Conservation (phyloP, 805 yeast species). For the Limtongia smithiae region DNA sequence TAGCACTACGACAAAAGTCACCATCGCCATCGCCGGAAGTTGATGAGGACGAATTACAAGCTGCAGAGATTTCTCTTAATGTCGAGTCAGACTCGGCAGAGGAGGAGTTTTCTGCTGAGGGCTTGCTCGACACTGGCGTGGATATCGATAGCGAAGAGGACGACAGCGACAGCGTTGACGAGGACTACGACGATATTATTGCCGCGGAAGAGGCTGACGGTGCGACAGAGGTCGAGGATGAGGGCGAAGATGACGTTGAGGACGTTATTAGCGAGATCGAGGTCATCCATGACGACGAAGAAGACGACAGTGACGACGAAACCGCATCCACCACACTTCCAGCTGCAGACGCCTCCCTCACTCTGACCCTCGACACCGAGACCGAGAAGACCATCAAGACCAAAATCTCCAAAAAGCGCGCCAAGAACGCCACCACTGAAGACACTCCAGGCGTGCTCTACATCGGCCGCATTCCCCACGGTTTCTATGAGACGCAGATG, state of each 20-base stretch:
- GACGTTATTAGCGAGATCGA: conserved; percentile 11
- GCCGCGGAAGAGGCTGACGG: conserved; percentile 23
- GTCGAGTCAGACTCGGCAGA: too few relatives aligned
- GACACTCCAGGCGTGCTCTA: conserved; percentile 51
- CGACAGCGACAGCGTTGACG: conserved; percentile 33
- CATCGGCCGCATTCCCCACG: conserved; percentile 88
- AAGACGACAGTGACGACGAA: too few relatives aligned
- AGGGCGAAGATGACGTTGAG: conserved; percentile 14
- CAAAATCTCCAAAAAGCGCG: conserved; percentile 17
- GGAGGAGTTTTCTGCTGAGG: conserved; percentile 11
- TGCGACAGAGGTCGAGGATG: conserved; percentile 25
- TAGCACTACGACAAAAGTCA: too few relatives aligned
- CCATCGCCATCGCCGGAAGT: too few relatives aligned
- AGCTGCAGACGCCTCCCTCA: too few relatives aligned
- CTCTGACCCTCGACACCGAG: conserved; percentile 22
- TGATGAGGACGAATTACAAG: too few relatives aligned
- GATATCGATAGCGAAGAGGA: conserved; percentile 30
- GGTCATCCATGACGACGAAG: too few relatives aligned
- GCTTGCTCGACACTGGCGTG: conserved; percentile 6
- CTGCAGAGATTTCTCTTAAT: too few relatives aligned
- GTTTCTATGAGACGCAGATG: conserved; percentile 74
- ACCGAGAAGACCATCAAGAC: conserved; percentile 16
- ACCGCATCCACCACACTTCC: too few relatives aligned
- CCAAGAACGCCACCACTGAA: conserved; percentile 27
- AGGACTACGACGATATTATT: conserved; percentile 27